Evolutionary conservation across 1,284 basidiomycete genomes (phyloP), one percentile per base, ranked within the genome.

Genomic region (Trametes hirsuta): DNA sequence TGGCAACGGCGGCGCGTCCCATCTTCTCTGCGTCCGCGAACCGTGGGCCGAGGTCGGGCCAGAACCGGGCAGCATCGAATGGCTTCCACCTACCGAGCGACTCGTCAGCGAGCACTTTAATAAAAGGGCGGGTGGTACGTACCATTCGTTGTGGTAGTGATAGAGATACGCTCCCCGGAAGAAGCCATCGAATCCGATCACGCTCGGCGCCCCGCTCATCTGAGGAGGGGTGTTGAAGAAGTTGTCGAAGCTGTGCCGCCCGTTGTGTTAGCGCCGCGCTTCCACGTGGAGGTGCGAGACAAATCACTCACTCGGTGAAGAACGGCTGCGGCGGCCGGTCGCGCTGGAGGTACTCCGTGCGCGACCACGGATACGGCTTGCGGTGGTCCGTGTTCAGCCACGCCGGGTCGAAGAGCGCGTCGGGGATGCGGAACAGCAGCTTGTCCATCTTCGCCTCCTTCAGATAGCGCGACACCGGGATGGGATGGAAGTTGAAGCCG

Each of bases 11-110:
- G 10, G 75, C 75, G 10, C 84, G 82, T 14, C 84, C 85, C 50
- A 80, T 76, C 65, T 77, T 79, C 74, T 97, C 94, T 36, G 89
- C 90, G 34, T 84, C 84, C 39, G 79, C 78, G 73, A 97, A 97
- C 22, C 83, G 83, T 3, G 84, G 78, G 1, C 95, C 95, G 21
- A 97, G 84, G 72, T 97, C 95, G 9, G 95, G 95, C 84, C 87
- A 97, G 73, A 97, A 94, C 18, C 94, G 87, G 8, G 84, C 77
- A 1, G 90, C 83, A 73, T 98, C 95, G 68, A 97, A 96, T 2
- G 94, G 92, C 62, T 91, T 87, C 95, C 95, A 97, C 93, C 94
- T 95, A 64, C 11, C 15, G 47, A 11, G 15, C 41, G 18, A n/a
- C 4, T 3, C 8, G n/a, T 53, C 41, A 53, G 30, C 9, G 4